Conservation (phyloP, 129 eudicot genomes). For the Escallonia herrerae region DNA sequence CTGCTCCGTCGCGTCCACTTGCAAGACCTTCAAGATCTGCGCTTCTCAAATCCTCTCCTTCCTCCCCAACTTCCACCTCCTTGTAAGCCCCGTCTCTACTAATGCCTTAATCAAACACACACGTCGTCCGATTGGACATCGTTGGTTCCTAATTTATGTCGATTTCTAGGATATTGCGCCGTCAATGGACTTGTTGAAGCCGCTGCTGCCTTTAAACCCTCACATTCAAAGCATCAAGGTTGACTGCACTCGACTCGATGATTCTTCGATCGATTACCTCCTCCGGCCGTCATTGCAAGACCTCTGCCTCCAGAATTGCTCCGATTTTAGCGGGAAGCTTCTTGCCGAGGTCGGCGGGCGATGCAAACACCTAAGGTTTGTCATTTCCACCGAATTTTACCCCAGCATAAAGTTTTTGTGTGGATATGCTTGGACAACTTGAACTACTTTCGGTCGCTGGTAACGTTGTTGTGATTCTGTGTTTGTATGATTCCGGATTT, state of each 20-base stretch:
- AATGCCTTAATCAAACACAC: constrained; percentile 6
- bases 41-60: constrained; percentile 51
- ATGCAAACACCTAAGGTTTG: constrained; percentile 70
- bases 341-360: constrained; percentile 57
- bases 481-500: not conserved
- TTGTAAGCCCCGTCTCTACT: constrained; percentile 28
- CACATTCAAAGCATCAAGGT: constrained; percentile 55
- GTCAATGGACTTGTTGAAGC: constrained; percentile 46
- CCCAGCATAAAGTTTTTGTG: no score
- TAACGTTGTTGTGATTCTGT: not conserved
- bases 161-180: constrained; percentile 64
- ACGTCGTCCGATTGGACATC: not conserved
- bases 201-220: constrained; percentile 55
- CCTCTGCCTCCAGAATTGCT: constrained; percentile 68
- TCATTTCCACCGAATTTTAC: not conserved
- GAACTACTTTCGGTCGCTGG: not conserved
- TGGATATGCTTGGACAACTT: not conserved
- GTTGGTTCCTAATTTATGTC: constrained; percentile 12
- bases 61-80: constrained; percentile 72
- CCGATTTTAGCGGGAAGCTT: constrained; percentile 68
- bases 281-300: constrained; percentile 69
- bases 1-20: constrained; percentile 70
- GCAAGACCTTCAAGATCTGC: constrained; percentile 49
- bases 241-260: constrained; percentile 78
- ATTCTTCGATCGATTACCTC: constrained; percentile 52